Base-by-base conservation (phyloP, 2,329 filamentous ascomycete species). In the Leptosphaerulina australis region DNA sequence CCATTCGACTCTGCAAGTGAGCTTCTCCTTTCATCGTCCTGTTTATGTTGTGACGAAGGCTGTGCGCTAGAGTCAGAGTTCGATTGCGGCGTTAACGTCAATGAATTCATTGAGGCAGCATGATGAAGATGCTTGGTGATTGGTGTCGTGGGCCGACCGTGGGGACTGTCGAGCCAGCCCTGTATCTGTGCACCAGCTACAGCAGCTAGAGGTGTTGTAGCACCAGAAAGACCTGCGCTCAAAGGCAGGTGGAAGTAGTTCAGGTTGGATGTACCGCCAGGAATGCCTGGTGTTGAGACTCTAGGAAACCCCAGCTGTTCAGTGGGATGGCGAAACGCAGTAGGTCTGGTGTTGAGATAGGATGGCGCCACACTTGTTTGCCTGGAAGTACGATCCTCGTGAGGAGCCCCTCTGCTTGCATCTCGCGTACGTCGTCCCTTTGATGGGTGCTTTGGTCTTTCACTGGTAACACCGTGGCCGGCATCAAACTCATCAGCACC, bases 171-270 rank as follows among this genome's bases (percentile, higher is more conserved):
- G 33, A 66, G 74, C 79, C 81, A 83, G 47, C 78, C 77, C 44
- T 81, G 78, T 50, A 84, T 78, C 55, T 86, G 84, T 20, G 87
- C 88, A 30, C 88, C 88, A 15, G 88, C 88, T 38, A 92, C 87
- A 39, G 89, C 88, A 5, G 90, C 89, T 22, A 93, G 79, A 33
- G 90, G 90, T 20, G 90, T 93, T 55, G 90, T 87, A 10, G 88
- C 85, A 20, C 90, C 90, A 37, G 88, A 89, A 58, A 88, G 81
- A 3, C 85, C 86, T 20, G 82, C 81, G 7, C 85, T 83, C 4
- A 93, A 79, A 59, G 91, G 89, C 14, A 88, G 84, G 69, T 92
- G 89, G 66, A 94, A 93, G 72, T 93, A 94, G 69, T 87, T 87
- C 63, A 93, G 79, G 61, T 90, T 91, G 9, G 87, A 87, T 9